Conservation (phyloP, 2,329 filamentous ascomycete genomes). For the Aureobasidium mangrovei region DNA sequence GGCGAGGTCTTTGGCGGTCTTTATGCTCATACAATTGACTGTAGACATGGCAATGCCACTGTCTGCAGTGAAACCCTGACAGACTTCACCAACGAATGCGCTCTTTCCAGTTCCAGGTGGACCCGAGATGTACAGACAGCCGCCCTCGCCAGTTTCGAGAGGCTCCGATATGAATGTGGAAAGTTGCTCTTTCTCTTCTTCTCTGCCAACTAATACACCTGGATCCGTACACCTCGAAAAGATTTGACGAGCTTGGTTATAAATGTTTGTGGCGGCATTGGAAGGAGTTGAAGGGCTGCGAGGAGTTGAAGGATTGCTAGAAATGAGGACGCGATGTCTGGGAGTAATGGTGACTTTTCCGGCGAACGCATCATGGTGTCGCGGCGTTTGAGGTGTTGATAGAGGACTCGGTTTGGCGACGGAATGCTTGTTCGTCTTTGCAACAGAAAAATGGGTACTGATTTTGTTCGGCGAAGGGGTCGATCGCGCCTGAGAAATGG, state of each 20-base stretch:
- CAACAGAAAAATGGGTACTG: constrained; percentile 35
- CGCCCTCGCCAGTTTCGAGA: constrained; percentile 52
- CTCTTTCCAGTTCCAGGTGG: constrained; percentile 96
- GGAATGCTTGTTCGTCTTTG: constrained; percentile 28
- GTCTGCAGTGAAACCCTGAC: constrained; percentile 47
- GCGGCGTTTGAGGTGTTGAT: constrained; percentile 56
- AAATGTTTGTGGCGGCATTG: constrained; percentile 60
- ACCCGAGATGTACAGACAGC: constrained; percentile 90
- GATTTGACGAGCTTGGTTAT: constrained; percentile 76
- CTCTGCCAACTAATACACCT: constrained; percentile 67
- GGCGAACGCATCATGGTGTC: constrained; percentile 66
- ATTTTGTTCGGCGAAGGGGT: constrained; percentile 33
- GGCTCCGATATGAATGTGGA: constrained; percentile 59
- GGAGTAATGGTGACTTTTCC: constrained; percentile 66
- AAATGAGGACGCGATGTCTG: constrained; percentile 71
- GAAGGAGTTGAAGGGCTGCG: constrained; percentile 68
- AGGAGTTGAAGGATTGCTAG: constrained; percentile 66
- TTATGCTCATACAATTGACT: constrained; percentile 96
- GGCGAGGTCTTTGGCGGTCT: constrained; percentile 78
- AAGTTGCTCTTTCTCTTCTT: constrained; percentile 58
- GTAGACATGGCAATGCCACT: constrained; percentile 58
- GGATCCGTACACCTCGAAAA: constrained; percentile 75
- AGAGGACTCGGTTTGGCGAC: constrained; percentile 26
- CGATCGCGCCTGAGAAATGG: constrained; percentile 33
- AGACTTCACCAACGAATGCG: constrained; percentile 78